These are phyloP conservation scores for Lonicera japonica DNA, from an alignment of 129 eudicot genomes.

Conservation along the genomic window DNA sequence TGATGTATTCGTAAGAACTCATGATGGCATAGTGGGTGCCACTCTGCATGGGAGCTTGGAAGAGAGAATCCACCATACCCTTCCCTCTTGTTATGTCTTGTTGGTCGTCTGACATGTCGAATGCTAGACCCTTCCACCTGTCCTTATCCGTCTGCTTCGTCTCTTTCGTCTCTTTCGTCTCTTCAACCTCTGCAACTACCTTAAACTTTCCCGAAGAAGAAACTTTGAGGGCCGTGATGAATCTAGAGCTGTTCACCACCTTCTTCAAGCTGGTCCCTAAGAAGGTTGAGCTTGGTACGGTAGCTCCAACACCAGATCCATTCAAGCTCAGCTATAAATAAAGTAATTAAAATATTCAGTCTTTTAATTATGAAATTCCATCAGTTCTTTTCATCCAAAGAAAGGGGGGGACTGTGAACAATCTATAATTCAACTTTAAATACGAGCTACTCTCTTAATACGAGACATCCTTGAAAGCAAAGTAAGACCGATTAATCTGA, in stretches of 20 bases:
- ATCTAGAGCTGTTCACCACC: conserved; percentile 24
- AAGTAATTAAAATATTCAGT: not conserved
- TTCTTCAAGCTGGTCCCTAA: conserved; percentile 70
- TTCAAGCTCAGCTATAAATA: conserved; percentile 64
- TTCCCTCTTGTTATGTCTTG: conserved; percentile 93
- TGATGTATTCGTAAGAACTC: conserved; percentile 78
- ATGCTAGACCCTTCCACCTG: conserved; percentile 70
- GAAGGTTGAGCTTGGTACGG: conserved; percentile 64
- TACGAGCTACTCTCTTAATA: too few species aligned
- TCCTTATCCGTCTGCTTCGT: conserved; percentile 54
- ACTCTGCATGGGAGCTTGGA: conserved; percentile 79
- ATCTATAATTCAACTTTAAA: too few species aligned
- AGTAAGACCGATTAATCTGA: too few species aligned
- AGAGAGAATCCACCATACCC: conserved; percentile 82
- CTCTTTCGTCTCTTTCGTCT: conserved; percentile 50
- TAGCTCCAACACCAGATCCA: conserved; percentile 37
- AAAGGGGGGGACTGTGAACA: too few species aligned
- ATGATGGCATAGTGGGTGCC: conserved; percentile 83
- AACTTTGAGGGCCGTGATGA: conserved; percentile 22
- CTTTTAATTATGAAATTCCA: not conserved
- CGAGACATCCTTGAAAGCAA: too few species aligned
- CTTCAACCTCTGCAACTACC: conserved; percentile 45
- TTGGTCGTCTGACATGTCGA: conserved; percentile 81
- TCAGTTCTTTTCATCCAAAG: too few species aligned
- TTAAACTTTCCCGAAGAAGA: conserved; percentile 23